Evolutionary conservation across 1,139 yeast genomes (phyloP), one percentile per base, ranked within the genome.

Genomic region (Diutina mesorugosa): DNA sequence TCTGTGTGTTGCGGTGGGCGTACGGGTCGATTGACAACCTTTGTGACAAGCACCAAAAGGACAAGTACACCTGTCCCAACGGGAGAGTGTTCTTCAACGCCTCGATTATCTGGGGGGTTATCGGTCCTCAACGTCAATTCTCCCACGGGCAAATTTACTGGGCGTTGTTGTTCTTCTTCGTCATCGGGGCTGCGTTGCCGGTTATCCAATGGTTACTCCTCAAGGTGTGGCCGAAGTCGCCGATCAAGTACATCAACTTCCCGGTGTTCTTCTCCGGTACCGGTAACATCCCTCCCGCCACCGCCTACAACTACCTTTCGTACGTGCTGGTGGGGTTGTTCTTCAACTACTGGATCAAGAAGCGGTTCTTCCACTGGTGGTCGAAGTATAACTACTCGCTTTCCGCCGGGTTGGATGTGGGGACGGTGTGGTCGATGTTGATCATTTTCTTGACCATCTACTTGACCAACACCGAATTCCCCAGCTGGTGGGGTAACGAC

Each of bases 91-190:
- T 76, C 65, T 83, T 72, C 69, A 73, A 74, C 56, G 82, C 88
- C 7, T 77, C 84, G 4, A 76, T 84, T 47, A 72, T 81, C 54
- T 85, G 89, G 89, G 87, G 88, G 57, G 79, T 80, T 10, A 78
- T 83, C 61, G 87, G 87, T 1, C 85, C 87, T 1, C 68, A 72
- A 61, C 72, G 77, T 59, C 77, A 73, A 56, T 79, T 79, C 45
- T 45, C 51, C 41, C 51, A 30, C 7, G 55, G 55, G 10, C 60
- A 72, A 77, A 26, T 64, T 81, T 66, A 80, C 79, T 67, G 73
- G 62, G 69, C 69, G 4, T 67, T 72, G 57, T 67, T 74, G 58
- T 75, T 67, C 68, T 75, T 75, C 70, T 74, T 74, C 64, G 60
- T 75, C 55, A 63, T 74, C 61, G 79, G 79, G 58, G 53, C 53